phyloP scores from a whole-genome alignment of 495 filamentous ascomycete genomes.

The Pyrenula aspistea region DNA sequence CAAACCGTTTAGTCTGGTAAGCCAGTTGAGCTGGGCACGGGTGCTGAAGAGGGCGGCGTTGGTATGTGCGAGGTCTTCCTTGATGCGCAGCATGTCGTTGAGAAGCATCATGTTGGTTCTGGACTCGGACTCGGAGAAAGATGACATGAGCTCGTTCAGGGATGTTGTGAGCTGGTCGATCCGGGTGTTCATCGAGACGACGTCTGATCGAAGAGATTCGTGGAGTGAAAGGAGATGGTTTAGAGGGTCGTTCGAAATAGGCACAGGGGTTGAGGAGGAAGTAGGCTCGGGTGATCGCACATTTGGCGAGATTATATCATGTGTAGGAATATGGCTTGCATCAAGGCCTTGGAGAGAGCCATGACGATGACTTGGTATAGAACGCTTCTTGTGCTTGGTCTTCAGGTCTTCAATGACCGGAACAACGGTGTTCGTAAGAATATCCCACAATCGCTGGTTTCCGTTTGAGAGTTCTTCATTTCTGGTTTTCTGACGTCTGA shows the following conservation, averaged over 20 bases:
- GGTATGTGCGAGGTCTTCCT: constrained; percentile 56
- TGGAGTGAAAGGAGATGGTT: constrained; percentile 56
- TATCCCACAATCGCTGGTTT: constrained; percentile 15
- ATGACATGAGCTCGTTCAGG: constrained; percentile 42
- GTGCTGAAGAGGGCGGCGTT: constrained; percentile 52
- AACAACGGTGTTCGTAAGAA: not conserved
- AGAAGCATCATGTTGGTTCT: constrained; percentile 55
- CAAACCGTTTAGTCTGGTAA: constrained; percentile 11
- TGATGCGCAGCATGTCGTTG: constrained; percentile 53
- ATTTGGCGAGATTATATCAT: not conserved
- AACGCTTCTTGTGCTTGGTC: not conserved
- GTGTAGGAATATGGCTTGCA: no score
- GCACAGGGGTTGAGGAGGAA: not conserved
- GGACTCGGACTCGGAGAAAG: constrained; percentile 49
- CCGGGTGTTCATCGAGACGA: constrained; percentile 41
- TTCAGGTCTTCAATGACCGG: not conserved
- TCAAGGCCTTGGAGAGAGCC: no score
- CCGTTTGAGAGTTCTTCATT: constrained; percentile 45
- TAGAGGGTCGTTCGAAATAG: constrained; percentile 4
- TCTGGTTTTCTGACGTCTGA: constrained; percentile 42
- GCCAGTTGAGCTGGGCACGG: constrained; percentile 59
- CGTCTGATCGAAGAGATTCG: constrained; percentile 55
- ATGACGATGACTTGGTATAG: not conserved
- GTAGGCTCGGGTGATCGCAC: not conserved
- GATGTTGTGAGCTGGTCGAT: constrained; percentile 53